Conservation (phyloP, 2,329 filamentous ascomycete genomes). For the Thelonectria blattea region DNA sequence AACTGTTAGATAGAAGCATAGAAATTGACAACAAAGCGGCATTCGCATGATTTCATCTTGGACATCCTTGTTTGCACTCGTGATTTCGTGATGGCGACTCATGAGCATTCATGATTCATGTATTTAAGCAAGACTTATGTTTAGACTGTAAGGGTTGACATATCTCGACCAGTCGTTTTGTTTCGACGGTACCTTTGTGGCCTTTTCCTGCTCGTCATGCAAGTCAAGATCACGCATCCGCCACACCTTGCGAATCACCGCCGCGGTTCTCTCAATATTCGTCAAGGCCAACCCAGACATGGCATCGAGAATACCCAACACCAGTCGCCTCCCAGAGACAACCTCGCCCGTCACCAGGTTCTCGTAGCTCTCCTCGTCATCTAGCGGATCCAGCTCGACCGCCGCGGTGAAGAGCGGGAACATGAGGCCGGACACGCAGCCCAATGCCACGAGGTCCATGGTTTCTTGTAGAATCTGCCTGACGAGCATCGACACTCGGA, state of each 20-base stretch:
- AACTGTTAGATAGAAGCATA: background rate
- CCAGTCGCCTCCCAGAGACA: slow-evolving; percentile 25
- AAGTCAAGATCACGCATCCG: slow-evolving; percentile 46
- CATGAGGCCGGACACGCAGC: slow-evolving; percentile 27
- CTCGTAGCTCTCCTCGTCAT: slow-evolving; percentile 17
- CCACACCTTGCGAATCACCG: slow-evolving; percentile 56
- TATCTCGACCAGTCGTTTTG: slow-evolving; percentile 37
- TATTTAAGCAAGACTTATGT: slow-evolving; percentile 35
- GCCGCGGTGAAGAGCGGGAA: slow-evolving; percentile 34
- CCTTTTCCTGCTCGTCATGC: slow-evolving; percentile 5
- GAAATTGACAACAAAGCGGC: too few species aligned
- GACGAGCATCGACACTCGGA: background rate
- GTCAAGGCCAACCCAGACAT: slow-evolving; percentile 49
- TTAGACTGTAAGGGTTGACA: slow-evolving; percentile 38
- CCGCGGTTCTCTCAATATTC: slow-evolving; percentile 51
- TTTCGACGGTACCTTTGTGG: background rate
- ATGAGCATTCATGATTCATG: too few species aligned
- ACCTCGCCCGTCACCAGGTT: background rate
- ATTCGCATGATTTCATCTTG: too few species aligned
- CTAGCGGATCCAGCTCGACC: slow-evolving; percentile 28
- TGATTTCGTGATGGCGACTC: too few species aligned
- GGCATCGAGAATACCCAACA: slow-evolving; percentile 36
- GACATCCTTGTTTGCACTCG: too few species aligned
- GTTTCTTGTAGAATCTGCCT: slow-evolving; percentile 21
- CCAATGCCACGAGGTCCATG: slow-evolving; percentile 15